Percentiles rank a stretch among this genome's conserved stretches.
Evolutionary conservation across 2,329 filamentous ascomycete genomes (phyloP).

Genomic region (Daldinia eschscholtzii): DNA sequence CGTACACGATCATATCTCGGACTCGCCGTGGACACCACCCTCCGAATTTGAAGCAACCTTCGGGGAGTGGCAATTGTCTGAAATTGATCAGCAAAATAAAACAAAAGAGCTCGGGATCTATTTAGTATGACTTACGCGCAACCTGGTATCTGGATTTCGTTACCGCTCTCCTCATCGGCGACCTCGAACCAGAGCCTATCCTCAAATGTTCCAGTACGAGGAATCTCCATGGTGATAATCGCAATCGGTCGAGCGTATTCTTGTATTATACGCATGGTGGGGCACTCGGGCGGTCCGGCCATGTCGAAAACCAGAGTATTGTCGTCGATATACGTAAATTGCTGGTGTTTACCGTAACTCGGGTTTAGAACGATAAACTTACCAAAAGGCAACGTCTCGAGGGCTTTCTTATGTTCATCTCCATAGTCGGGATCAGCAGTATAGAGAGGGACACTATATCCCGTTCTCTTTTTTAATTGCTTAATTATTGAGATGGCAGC

Average conservation of each 20-base stretch:
- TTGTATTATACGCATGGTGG: slow-evolving; percentile 27
- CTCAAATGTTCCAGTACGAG: slow-evolving; percentile 9
- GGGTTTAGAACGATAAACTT: slow-evolving; percentile 31
- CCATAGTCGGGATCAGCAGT: slow-evolving; percentile 33
- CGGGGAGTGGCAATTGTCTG: slow-evolving; percentile 20
- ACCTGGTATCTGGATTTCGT: slow-evolving; percentile 29
- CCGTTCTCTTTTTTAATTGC: slow-evolving; percentile 23
- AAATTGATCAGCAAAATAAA: neutral
- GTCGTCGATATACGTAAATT: slow-evolving; percentile 34
- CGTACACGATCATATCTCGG: slow-evolving; percentile 33
- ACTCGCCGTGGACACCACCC: slow-evolving; percentile 24
- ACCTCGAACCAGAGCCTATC: slow-evolving; percentile 38
- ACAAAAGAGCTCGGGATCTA: neutral
- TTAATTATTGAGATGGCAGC: slow-evolving; percentile 31
- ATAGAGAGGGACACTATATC: slow-evolving; percentile 18
- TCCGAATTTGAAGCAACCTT: neutral
- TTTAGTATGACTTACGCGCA: slow-evolving; percentile 26
- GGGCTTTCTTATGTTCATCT: slow-evolving; percentile 22
- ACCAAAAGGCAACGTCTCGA: slow-evolving; percentile 18
- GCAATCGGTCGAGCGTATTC: slow-evolving; percentile 34
- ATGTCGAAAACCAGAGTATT: slow-evolving; percentile 30
- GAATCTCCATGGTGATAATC: slow-evolving; percentile 25
- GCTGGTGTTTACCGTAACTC: slow-evolving; percentile 30
- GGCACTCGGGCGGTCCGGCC: slow-evolving; percentile 18
- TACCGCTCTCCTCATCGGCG: slow-evolving; percentile 18